A percentile compares a stretch with the other conserved stretches of the same genome.
phyloP scores from a whole-genome alignment of 495 filamentous ascomycete species.

The Terfezia claveryi region DNA sequence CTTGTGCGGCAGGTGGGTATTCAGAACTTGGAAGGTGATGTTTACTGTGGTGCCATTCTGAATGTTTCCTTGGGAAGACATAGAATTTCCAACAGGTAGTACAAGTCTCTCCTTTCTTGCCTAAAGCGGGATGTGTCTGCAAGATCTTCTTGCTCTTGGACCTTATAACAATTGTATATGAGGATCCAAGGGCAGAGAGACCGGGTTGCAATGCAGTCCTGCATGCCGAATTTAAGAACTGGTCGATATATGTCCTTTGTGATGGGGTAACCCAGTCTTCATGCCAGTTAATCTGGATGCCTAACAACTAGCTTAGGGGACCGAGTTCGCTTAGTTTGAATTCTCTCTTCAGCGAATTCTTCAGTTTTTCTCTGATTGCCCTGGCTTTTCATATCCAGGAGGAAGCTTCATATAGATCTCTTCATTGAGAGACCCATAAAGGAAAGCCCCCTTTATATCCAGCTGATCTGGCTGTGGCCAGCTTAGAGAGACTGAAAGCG shows the following conservation, averaged over 20 bases:
- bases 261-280: not conserved
- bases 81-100: no score
- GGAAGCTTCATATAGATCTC: no score
- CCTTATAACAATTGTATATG: not conserved
- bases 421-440: no score
- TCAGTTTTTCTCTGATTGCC: not conserved
- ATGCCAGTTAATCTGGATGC: not conserved
- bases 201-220: not conserved
- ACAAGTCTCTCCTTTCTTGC: no score
- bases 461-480: no score
- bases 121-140: conserved; percentile 1
- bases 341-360: not conserved
- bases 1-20: no score
- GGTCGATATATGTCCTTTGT: not conserved
- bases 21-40: no score
- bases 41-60: no score
- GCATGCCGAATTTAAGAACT: not conserved
- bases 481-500: no score
- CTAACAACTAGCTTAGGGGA: not conserved
- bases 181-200: not conserved
- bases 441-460: no score
- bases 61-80: no score
- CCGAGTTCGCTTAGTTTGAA: conserved; percentile 1
- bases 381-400: no score
- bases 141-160: not conserved